Percentiles rank a stretch among this genome's conserved stretches.
These are phyloP conservation scores for Rhizopogon vesiculosus DNA, from an alignment of 768 basidiomycete species.

Conservation along the genomic window DNA sequence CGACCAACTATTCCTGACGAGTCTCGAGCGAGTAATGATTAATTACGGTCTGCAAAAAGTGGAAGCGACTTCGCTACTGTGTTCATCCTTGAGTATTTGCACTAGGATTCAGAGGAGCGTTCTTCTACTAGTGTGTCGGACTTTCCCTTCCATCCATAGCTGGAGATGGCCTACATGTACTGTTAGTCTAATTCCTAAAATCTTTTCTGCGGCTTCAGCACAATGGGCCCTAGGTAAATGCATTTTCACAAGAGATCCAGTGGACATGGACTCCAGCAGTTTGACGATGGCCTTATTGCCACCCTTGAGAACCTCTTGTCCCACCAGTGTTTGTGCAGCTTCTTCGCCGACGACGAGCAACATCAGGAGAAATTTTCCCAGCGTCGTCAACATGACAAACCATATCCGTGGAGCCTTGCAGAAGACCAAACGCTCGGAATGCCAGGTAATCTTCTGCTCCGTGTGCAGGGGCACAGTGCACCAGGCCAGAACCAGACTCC, in stretches of 20 bases:
- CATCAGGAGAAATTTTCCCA: conserved; percentile 62
- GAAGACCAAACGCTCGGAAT: conserved; percentile 54
- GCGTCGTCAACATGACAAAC: conserved; percentile 79
- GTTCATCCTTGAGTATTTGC: not conserved
- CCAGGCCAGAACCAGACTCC: conserved; percentile 90
- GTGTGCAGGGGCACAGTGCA: conserved; percentile 94
- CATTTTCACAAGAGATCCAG: conserved; percentile 40
- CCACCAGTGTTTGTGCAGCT: conserved; percentile 44
- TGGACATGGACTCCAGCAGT: conserved; percentile 46
- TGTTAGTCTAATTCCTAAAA: not conserved
- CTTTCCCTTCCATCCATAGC: not conserved
- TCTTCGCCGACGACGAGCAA: conserved; percentile 55
- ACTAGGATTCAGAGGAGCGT: not conserved
- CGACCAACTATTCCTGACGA: too few relatives aligned
- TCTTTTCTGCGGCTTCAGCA: too few relatives aligned
- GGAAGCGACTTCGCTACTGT: too few relatives aligned
- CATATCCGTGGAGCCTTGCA: conserved; percentile 39
- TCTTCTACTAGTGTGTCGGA: not conserved
- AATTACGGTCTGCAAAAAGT: too few relatives aligned
- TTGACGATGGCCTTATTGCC: conserved; percentile 67
- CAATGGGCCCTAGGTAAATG: too few relatives aligned
- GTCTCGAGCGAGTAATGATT: too few relatives aligned
- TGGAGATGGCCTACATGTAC: not conserved
- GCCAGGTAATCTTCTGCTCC: conserved; percentile 88
- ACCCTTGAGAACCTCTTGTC: conserved; percentile 66